These are phyloP conservation scores for Cercospora zeina DNA, from an alignment of 2,329 filamentous ascomycete species.

Conservation along the genomic window DNA sequence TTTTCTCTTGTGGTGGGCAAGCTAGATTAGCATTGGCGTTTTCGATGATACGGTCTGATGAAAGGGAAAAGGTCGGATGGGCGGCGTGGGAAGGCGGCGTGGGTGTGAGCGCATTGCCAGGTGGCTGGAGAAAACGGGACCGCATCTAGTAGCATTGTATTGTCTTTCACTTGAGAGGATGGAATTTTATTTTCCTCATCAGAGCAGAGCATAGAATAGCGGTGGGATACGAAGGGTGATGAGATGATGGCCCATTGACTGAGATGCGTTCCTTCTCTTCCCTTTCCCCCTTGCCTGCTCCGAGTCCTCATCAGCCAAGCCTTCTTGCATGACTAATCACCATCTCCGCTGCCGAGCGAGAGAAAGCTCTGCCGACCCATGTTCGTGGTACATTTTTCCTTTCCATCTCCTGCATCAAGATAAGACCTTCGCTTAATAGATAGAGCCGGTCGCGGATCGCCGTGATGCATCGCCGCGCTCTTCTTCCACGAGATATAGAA, in stretches of 20 bases:
- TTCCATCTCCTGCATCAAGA: neutral
- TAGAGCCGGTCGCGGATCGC: slow-evolving; percentile 17
- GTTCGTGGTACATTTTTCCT: neutral
- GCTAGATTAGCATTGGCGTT: slow-evolving; percentile 8
- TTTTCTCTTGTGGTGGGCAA: neutral
- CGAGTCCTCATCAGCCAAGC: neutral
- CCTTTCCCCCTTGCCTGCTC: neutral
- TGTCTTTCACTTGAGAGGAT: neutral
- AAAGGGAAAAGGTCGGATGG: slow-evolving; percentile 1
- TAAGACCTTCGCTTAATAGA: slow-evolving; percentile 8
- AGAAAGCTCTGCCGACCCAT: neutral
- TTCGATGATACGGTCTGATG: neutral
- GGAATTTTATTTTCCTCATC: neutral
- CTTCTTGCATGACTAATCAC: slow-evolving; percentile 3
- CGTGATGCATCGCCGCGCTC: neutral
- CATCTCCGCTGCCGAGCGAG: neutral
- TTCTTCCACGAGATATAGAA: neutral
- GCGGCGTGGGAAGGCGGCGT: neutral
- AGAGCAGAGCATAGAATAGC: slow-evolving; percentile 11
- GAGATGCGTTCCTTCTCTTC: neutral
- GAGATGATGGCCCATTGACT: neutral
- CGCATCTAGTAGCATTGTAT: slow-evolving; percentile 13
- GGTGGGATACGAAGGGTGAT: neutral
- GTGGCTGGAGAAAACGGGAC: slow-evolving; percentile 13
- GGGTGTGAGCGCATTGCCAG: slow-evolving; percentile 13